Base-by-base conservation (phyloP, 2,329 filamentous ascomycete species). In the Pleomassaria siparia region DNA sequence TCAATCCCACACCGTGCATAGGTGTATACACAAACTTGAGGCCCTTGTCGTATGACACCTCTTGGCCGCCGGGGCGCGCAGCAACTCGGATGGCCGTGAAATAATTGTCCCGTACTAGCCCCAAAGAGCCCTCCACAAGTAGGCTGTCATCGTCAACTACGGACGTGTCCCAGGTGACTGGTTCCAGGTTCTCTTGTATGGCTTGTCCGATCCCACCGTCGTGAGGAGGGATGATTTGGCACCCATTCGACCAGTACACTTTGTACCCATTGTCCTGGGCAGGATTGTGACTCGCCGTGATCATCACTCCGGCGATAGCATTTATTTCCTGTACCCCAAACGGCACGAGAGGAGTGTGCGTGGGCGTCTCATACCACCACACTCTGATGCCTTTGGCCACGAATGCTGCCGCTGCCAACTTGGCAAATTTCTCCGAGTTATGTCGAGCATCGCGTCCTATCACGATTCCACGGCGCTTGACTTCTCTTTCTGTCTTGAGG, bases 231-330 rank as follows among this genome's bases (percentile, higher is more conserved):
- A 85, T 84, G 54, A 86, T 86, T 62, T 86, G 83, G 58, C 81
- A 83, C 2, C 82, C 83, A 59, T 85, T 85, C 13, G 72, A 74
- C 73, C 80, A 84, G 69, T 86, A 86, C 8, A 86, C 83, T 69
- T 86, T 86, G 69, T 86, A 86, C 16, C 83, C 83, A 60, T 86
- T 86, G 61, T 86, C 82, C 55, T 79, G 73, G 37, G 81, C 78
- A 12, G 83, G 82, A 55, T 86, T 86, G 65, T 85, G 82, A 58
- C 81, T 84, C 25, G 83, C 83, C 12, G 83, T 86, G 29, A 86
- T 76, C 82, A 86, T 86, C 24, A 86, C 73, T 16, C 83, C 83
- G 35, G 80, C 83, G 3, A 74, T 77, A 25, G 82, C 80, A 29
- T 72, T 66, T 45, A 81, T 72, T 45, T 77, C 66, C 6, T 71